Conservation (phyloP, 768 basidiomycete genomes). For the Tulasnella sp. region DNA sequence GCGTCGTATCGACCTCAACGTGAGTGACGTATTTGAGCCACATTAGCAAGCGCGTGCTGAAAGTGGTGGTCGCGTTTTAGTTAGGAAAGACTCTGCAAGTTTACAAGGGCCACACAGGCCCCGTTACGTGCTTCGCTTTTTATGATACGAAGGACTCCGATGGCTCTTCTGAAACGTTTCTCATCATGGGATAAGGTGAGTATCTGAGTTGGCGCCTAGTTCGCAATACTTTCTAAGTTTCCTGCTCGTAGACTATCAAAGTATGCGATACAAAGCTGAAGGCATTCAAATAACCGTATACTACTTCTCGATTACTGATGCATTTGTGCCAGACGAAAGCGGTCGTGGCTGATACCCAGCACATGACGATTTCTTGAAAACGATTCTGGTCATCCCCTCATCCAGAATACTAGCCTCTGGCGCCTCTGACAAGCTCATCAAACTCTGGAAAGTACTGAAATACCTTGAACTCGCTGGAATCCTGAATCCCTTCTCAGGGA, state of each 20-base stretch:
- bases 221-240: background rate
- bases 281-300: background rate
- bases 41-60: constrained; percentile 21
- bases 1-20: constrained; percentile 73
- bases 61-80: constrained; percentile 41
- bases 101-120: constrained; percentile 81
- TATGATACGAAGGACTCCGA: constrained; percentile 40
- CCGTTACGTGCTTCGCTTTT: constrained; percentile 80
- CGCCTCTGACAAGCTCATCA: constrained; percentile 82
- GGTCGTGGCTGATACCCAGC: constrained; percentile 67
- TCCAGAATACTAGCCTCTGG: constrained; percentile 72
- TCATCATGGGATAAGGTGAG: constrained; percentile 86
- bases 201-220: background rate
- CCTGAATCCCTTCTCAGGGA: constrained; percentile 27
- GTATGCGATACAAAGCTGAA: constrained; percentile 75
- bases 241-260: constrained; percentile 66
- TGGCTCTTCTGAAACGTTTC: constrained; percentile 45
- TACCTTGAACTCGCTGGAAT: background rate
- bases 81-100: constrained; percentile 72
- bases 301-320: background rate
- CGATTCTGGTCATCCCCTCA: constrained; percentile 64
- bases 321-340: constrained; percentile 55
- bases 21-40: constrained; percentile 37
- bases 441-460: constrained; percentile 68
- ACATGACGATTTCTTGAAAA: constrained; percentile 90